phyloP scores from a whole-genome alignment of 2,329 filamentous ascomycete genomes.

The Magnaporthiopsis rhizophila region DNA sequence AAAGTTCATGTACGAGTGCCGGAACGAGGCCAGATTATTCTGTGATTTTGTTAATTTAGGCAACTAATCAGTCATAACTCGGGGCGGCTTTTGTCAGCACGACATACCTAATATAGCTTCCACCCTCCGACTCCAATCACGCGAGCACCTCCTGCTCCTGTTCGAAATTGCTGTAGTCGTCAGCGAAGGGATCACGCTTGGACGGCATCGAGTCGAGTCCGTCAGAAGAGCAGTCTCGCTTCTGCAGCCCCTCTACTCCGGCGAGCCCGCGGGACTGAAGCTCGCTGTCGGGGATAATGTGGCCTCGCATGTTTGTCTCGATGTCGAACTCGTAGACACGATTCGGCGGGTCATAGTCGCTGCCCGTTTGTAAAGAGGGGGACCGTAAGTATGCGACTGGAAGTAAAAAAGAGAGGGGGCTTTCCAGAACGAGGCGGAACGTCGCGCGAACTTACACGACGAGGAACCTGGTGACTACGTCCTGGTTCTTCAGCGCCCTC shows the following conservation, averaged over 20 bases:
- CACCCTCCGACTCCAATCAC: not conserved
- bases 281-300: not conserved
- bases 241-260: too few species aligned
- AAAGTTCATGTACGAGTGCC: not conserved
- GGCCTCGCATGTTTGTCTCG: not conserved
- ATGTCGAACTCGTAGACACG: not conserved
- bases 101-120: too few species aligned
- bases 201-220: not conserved
- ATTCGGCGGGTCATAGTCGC: not conserved
- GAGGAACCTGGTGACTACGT: not conserved
- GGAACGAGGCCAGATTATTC: not conserved
- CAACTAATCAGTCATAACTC: too few species aligned
- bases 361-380: too few species aligned
- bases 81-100: too few species aligned
- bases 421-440: too few species aligned
- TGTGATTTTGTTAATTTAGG: not conserved
- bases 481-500: not conserved
- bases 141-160: not conserved
- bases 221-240: not conserved
- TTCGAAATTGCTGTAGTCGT: not conserved
- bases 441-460: not conserved
- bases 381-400: too few species aligned
- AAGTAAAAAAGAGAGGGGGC: too few species aligned
- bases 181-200: not conserved
- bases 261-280: not conserved